Evolutionary conservation across 345 rosid genomes (phyloP).

Genomic region (Excoecaria cochinchinensis): DNA sequence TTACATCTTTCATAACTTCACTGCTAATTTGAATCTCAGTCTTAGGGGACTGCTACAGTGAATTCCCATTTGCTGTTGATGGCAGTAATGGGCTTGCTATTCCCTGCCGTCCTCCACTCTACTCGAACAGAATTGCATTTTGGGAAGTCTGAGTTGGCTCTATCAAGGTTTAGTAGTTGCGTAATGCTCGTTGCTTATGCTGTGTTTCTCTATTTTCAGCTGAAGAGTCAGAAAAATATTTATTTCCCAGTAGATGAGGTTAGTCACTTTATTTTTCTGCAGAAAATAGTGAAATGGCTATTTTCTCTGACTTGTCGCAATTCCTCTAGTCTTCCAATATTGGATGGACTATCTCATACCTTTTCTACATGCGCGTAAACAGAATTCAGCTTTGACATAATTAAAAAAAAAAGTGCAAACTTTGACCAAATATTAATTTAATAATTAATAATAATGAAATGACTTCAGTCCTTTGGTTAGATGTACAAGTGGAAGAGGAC

Average conservation of each 20-base stretch:
- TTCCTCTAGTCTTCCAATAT: background rate
- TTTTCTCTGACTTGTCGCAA: background rate
- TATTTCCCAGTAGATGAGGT: slow-evolving; percentile 31
- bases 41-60: slow-evolving; percentile 46
- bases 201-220: slow-evolving; percentile 45
- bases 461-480: background rate
- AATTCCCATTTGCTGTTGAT: slow-evolving; percentile 45
- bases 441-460: background rate
- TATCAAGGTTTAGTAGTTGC: slow-evolving; percentile 54
- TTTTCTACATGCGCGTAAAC: too few relatives aligned
- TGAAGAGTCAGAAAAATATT: slow-evolving; percentile 34
- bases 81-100: slow-evolving; percentile 31
- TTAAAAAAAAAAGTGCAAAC: background rate
- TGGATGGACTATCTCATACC: background rate
- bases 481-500: background rate
- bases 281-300: background rate
- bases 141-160: too few relatives aligned
- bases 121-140: slow-evolving; percentile 46
- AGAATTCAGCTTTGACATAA: too few relatives aligned
- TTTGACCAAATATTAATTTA: background rate
- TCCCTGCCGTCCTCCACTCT: slow-evolving; percentile 54
- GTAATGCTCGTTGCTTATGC: slow-evolving; percentile 53
- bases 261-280: background rate
- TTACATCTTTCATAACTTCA: too few relatives aligned
- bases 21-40: slow-evolving; percentile 13